Base-by-base conservation (phyloP, 2,329 filamentous ascomycete species). In the Paecilomyces dactylethromorphus region DNA sequence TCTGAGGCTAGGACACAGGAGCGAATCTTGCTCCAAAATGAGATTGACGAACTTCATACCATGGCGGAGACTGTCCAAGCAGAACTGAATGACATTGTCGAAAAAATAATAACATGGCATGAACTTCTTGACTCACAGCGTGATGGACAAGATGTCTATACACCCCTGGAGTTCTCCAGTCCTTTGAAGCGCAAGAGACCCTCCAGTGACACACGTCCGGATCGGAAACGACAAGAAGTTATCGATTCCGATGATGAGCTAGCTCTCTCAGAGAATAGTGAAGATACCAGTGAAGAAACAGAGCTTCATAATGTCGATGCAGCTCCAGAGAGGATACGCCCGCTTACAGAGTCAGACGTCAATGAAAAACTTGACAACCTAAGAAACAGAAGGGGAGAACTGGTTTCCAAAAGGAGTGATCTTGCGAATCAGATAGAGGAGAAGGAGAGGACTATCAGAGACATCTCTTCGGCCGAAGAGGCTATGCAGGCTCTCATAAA, bases 11-110 rank as follows among this genome's bases (percentile, higher is more conserved):
- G 18, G 39, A n/a, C 15, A 10, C 3, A 5, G 2, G n/a, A n/a
- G 18, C 39, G 39, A 7, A 18, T 18, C n/a, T 45, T 2, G 5
- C 13, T 45, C 32, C 86, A 90, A 71, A 12, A 31, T 21, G 61
- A 69, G 33, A 58, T 74, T 10, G 66, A 71, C 7, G 60, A 45
- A 18, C 39, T 45, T 45, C n/a, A 45, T 2, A 7, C 6, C 39
- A 45, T 45, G 7, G n/a, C 5, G 15, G 39, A 45, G 15, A 18
- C 39, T n/a, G 3, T 45, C 39, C 8, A n/a, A 6, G 8, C 39
- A 15, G 39, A 45, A 18, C 21, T 45, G 39, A n/a, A 5, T 0
- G 15, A 18, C 5, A 45, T n/a, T 3, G n/a, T 18, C n/a, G 39
- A 45, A 18, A 45, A 45, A n/a, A n/a, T 45, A 10, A 18, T 45